These are phyloP conservation scores for Gnaphalium uliginosum DNA, from an alignment of 129 eudicot species.

Conservation along the genomic window DNA sequence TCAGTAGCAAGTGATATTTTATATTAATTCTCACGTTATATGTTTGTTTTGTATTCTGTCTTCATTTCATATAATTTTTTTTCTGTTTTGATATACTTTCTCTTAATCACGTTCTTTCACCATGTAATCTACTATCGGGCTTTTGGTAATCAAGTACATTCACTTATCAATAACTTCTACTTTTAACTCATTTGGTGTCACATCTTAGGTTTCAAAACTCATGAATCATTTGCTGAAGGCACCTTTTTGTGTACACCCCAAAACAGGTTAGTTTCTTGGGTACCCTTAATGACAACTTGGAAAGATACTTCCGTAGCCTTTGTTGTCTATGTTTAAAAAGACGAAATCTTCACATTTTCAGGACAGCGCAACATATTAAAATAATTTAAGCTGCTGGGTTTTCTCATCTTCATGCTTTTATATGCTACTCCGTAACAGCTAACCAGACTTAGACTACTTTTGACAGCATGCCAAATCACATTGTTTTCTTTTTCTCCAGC, in stretches of 20 bases:
- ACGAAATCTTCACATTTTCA: neutral
- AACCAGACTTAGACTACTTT: neutral
- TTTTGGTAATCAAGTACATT: constrained; percentile 15
- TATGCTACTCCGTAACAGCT: too few relatives aligned
- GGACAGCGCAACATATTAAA: neutral
- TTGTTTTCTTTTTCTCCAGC: constrained; percentile 43
- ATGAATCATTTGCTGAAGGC: constrained; percentile 97
- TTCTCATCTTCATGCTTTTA: neutral
- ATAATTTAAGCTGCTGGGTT: neutral
- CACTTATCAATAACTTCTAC: neutral
- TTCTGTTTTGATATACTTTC: neutral
- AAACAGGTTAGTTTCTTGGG: constrained; percentile 64
- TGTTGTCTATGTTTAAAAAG: neutral
- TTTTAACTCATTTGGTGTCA: constrained; percentile 18
- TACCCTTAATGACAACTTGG: neutral
- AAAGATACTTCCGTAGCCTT: neutral
- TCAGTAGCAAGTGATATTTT: neutral
- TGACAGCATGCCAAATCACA: neutral
- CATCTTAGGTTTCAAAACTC: constrained; percentile 84
- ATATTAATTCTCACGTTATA: neutral
- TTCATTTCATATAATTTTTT: neutral
- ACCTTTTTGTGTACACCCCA: constrained; percentile 94
- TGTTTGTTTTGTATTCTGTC: neutral
- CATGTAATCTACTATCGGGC: neutral
- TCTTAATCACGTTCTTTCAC: neutral